These are phyloP conservation scores for Phytophthora sansomeana DNA, from an alignment of 352 stramenopile genomes.

Conservation along the genomic window DNA sequence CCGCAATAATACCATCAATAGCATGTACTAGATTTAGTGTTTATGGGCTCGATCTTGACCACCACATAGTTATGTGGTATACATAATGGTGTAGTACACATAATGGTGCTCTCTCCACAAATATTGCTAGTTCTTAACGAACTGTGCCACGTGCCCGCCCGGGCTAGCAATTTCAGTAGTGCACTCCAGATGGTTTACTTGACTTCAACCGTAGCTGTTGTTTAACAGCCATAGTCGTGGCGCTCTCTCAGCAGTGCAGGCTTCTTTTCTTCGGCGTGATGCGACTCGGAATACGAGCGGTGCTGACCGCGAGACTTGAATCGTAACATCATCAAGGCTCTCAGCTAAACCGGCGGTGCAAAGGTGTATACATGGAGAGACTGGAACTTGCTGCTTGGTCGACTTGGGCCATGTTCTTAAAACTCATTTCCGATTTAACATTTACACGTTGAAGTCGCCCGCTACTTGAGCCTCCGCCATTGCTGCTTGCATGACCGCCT, in stretches of 20 bases:
- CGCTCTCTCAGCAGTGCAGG: background rate
- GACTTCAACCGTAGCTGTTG: background rate
- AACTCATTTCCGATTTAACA: conserved; percentile 21
- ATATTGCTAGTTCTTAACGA: too few species aligned
- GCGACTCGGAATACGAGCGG: conserved; percentile 20
- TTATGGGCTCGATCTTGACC: too few species aligned
- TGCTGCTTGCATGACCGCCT: conserved; percentile 3
- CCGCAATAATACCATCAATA: too few species aligned
- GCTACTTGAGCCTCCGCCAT: background rate
- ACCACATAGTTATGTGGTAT: too few species aligned
- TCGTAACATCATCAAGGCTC: conserved; percentile 29
- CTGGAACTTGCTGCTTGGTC: conserved; percentile 8
- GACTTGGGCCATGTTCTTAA: conserved; percentile 15
- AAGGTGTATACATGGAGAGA: background rate
- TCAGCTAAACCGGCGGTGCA: conserved; percentile 14
- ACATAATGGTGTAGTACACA: too few species aligned
- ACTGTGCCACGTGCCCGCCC: too few species aligned
- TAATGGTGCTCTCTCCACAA: too few species aligned
- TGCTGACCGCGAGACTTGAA: conserved; percentile 11
- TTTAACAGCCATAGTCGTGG: conserved; percentile 22
- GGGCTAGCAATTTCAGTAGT: background rate
- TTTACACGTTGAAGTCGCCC: background rate
- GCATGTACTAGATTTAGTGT: too few species aligned
- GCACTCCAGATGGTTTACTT: background rate
- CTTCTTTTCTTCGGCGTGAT: background rate